Conservation (phyloP, 1,139 yeast genomes). For the Candida sp. region DNA sequence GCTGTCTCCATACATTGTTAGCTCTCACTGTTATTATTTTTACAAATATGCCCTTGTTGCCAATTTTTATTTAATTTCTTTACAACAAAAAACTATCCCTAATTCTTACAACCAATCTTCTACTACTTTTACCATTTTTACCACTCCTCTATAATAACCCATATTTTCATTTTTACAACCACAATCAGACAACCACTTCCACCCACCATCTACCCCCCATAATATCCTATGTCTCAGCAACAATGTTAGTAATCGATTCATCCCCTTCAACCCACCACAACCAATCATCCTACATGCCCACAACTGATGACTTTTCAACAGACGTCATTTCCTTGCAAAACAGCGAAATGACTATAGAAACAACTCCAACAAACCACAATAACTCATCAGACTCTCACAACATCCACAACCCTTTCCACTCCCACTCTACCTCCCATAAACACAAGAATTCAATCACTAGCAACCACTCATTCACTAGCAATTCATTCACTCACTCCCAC, state of each 20-base stretch:
- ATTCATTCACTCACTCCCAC: conserved; percentile 4
- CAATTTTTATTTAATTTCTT: neutral
- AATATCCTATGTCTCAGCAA: neutral
- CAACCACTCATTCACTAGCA: neutral
- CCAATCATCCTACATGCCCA: neutral
- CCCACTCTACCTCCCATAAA: neutral
- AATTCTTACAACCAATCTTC: no score
- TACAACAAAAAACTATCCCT: no score
- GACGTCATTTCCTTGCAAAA: conserved; percentile 45
- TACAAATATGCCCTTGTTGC: neutral
- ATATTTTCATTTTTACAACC: neutral
- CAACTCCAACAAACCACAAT: neutral
- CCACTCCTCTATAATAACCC: no score
- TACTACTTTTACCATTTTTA: neutral
- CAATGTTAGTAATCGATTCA: conserved; percentile 1
- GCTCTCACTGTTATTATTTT: no score
- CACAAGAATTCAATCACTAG: neutral
- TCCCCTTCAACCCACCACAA: conserved; percentile 3
- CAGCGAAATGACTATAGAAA: conserved; percentile 39
- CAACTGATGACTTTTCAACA: conserved; percentile 26
- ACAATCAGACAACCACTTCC: neutral
- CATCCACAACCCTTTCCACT: neutral
- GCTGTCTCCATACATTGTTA: no score
- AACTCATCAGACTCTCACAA: neutral
- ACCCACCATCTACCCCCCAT: neutral